A percentile compares a stretch with the other conserved stretches of the same genome.
These are phyloP conservation scores for Fusarium humuli DNA, from an alignment of 2,329 filamentous ascomycete species.

Conservation along the genomic window DNA sequence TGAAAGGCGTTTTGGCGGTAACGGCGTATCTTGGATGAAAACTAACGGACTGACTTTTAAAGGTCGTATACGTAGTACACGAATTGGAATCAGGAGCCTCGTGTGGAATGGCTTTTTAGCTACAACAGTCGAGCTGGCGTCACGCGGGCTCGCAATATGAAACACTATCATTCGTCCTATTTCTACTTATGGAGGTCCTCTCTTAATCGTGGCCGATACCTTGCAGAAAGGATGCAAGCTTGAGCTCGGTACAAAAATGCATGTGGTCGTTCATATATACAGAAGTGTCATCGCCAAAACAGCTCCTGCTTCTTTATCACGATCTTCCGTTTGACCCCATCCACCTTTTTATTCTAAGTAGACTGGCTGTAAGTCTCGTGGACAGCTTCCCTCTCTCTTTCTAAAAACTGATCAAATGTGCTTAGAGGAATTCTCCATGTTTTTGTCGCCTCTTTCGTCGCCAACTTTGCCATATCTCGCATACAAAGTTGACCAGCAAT, in stretches of 20 bases:
- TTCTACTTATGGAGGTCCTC: neutral
- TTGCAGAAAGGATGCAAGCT: neutral
- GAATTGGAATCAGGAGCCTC: slow-evolving; percentile 1
- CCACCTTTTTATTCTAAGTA: neutral
- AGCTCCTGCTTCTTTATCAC: neutral
- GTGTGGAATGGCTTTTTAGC: neutral
- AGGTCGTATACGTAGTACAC: neutral
- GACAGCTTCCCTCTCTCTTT: slow-evolving; percentile 53
- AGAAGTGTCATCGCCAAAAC: neutral
- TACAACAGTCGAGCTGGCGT: neutral
- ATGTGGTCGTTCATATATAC: neutral
- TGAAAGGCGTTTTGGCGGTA: slow-evolving; percentile 21
- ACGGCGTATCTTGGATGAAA: slow-evolving; percentile 27
- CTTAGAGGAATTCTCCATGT: slow-evolving; percentile 56
- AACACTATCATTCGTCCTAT: neutral
- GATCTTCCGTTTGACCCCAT: neutral
- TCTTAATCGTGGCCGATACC: neutral
- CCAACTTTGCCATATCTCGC: slow-evolving; percentile 51
- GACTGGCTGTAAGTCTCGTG: slow-evolving; percentile 45
- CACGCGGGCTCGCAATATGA: neutral
- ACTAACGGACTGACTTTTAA: slow-evolving; percentile 19
- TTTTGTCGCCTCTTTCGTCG: slow-evolving; percentile 52
- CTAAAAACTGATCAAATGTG: slow-evolving; percentile 58
- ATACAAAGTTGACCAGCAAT: slow-evolving; percentile 53
- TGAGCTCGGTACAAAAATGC: neutral